Evolutionary conservation across 2,329 filamentous ascomycete genomes (phyloP).

Genomic region (Xylariaceae sp.): DNA sequence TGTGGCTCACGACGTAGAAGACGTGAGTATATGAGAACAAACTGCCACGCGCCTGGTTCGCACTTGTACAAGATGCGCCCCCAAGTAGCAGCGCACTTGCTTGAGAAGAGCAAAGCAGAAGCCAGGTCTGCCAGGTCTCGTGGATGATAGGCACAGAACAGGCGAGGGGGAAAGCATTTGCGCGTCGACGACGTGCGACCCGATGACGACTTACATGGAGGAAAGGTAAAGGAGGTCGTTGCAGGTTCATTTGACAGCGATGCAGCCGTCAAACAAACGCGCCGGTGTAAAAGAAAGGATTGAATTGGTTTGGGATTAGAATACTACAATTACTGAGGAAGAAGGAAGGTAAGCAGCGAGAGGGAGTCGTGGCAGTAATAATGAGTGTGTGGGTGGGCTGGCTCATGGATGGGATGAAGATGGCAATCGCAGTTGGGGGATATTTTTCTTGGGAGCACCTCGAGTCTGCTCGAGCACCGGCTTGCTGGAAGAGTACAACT

Average conservation of each 20-base stretch:
- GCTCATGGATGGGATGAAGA: not conserved
- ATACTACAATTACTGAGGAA: not conserved
- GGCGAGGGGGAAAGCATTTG: not conserved
- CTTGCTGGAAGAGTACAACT: not conserved
- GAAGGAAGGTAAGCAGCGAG: not conserved
- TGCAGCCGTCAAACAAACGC: constrained; percentile 86
- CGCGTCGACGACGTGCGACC: not conserved
- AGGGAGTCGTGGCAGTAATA: constrained; percentile 10
- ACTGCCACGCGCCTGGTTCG: too few relatives aligned
- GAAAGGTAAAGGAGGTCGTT: constrained; percentile 57
- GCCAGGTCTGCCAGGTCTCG: too few relatives aligned
- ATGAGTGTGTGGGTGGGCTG: constrained; percentile 3
- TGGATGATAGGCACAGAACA: too few relatives aligned
- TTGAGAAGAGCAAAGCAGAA: too few relatives aligned
- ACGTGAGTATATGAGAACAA: too few relatives aligned
- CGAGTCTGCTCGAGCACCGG: too few relatives aligned
- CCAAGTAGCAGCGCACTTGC: too few relatives aligned
- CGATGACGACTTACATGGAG: constrained; percentile 55
- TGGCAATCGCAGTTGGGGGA: not conserved
- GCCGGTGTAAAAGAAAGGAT: constrained; percentile 42
- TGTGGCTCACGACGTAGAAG: too few relatives aligned
- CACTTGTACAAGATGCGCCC: too few relatives aligned
- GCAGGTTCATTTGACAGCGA: constrained; percentile 99
- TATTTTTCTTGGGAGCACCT: not conserved
- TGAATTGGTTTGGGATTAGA: constrained; percentile 13